Evolutionary conservation across 2,329 filamentous ascomycete genomes (phyloP).

Genomic region (Mycosphaerelloides madeirae): DNA sequence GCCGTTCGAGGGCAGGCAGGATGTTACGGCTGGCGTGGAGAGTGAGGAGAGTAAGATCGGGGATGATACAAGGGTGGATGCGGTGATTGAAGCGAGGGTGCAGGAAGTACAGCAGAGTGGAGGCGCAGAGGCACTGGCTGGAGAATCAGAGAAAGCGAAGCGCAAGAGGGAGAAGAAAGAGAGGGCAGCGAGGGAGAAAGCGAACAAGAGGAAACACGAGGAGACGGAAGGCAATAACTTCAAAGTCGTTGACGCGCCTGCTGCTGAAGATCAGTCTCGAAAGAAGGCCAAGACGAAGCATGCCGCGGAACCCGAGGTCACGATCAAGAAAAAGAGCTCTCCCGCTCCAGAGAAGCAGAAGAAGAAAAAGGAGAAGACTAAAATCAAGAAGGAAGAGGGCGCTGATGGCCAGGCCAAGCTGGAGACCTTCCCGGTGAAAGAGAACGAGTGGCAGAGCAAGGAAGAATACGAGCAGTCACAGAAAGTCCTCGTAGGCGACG

Average conservation of each 20-base stretch:
- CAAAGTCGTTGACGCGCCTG: no score
- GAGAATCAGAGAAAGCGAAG: conserved; percentile 11
- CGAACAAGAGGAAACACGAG: conserved; percentile 4
- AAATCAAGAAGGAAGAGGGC: no score
- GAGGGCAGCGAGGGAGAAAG: conserved; percentile 9
- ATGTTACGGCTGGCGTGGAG: no score
- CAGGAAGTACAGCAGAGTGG: no score
- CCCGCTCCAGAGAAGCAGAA: no score
- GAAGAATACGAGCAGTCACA: conserved; percentile 40
- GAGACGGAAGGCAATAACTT: conserved; percentile 1
- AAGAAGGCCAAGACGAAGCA: no score
- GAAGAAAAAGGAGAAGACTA: no score
- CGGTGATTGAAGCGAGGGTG: conserved; percentile 8
- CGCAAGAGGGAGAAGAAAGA: conserved; percentile 14
- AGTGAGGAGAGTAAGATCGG: conserved; percentile 15
- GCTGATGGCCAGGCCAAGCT: no score
- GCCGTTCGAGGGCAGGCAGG: no score
- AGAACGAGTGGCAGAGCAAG: conserved; percentile 39
- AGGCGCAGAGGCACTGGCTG: not conserved
- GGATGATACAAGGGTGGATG: conserved; percentile 26
- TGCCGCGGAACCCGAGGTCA: no score
- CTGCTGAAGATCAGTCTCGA: no score
- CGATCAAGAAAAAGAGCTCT: no score
- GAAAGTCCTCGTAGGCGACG: conserved; percentile 38
- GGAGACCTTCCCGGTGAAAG: not conserved